Percentiles rank a stretch among this genome's conserved stretches.
These are phyloP conservation scores for Litchi chinensis DNA, from an alignment of 345 rosid genomes.

Conservation along the genomic window DNA sequence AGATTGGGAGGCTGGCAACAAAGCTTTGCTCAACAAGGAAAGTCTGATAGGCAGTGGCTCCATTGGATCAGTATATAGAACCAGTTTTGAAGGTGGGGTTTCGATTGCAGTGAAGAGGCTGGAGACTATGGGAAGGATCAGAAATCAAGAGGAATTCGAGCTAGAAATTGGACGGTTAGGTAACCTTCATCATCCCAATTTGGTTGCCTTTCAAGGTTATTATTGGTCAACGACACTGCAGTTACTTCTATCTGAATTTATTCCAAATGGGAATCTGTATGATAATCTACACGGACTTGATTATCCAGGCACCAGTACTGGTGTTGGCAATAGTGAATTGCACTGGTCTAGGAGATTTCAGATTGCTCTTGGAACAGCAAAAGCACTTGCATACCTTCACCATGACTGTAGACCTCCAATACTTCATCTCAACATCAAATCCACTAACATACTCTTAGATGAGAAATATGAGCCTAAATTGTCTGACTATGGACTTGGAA, in stretches of 20 bases:
- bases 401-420: slow-evolving; percentile 87
- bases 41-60: slow-evolving; percentile 84
- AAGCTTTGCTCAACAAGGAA: slow-evolving; percentile 91
- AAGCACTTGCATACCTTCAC: slow-evolving; percentile 89
- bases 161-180: slow-evolving; percentile 81
- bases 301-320: slow-evolving; percentile 64
- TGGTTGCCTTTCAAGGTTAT: slow-evolving; percentile 84
- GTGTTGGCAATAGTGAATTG: slow-evolving; percentile 62
- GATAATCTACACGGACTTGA: slow-evolving; percentile 67
- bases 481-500: slow-evolving; percentile 84
- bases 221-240: slow-evolving; percentile 90
- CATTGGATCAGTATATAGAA: slow-evolving; percentile 80
- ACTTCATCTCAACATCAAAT: slow-evolving; percentile 92
- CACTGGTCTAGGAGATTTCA: slow-evolving; percentile 84
- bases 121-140: slow-evolving; percentile 78
- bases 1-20: slow-evolving; percentile 96
- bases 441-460: slow-evolving; percentile 81
- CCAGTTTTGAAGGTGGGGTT: slow-evolving; percentile 83
- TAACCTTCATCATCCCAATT: slow-evolving; percentile 68
- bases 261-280: slow-evolving; percentile 74
- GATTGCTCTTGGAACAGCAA: slow-evolving; percentile 85
- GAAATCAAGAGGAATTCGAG: slow-evolving; percentile 92
- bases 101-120: slow-evolving; percentile 96
- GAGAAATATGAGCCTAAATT: slow-evolving; percentile 74
- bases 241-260: slow-evolving; percentile 73